phyloP scores from a whole-genome alignment of 805 yeast species.

The Metschnikowia lochheadii region DNA sequence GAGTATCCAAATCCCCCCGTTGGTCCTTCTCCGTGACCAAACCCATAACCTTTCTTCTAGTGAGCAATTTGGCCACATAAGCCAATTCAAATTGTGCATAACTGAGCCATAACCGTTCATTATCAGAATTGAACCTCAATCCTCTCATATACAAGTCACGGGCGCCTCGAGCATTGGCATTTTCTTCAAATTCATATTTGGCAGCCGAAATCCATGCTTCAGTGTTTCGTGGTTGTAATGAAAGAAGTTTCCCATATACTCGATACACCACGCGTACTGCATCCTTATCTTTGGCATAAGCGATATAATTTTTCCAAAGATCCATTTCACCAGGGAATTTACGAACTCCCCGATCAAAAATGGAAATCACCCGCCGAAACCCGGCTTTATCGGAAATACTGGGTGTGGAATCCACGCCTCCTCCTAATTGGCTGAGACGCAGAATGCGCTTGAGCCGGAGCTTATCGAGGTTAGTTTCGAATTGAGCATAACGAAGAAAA shows the following conservation, averaged over 20 bases:
- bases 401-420: constrained; percentile 55
- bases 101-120: constrained; percentile 70
- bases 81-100: constrained; percentile 86
- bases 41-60: constrained; percentile 79
- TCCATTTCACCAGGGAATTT: constrained; percentile 73
- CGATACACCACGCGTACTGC: constrained; percentile 70
- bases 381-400: constrained; percentile 87
- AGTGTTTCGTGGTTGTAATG: constrained; percentile 85
- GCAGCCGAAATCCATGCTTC: constrained; percentile 95
- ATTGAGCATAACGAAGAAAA: constrained; percentile 72
- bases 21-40: constrained; percentile 73
- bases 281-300: constrained; percentile 61
- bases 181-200: constrained; percentile 83
- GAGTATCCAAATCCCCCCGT: constrained; percentile 38
- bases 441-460: constrained; percentile 67
- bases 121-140: constrained; percentile 75
- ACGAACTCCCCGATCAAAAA: constrained; percentile 77
- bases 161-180: constrained; percentile 85
- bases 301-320: constrained; percentile 75
- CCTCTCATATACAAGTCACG: constrained; percentile 82
- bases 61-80: constrained; percentile 76
- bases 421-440: constrained; percentile 53
- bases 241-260: constrained; percentile 72
- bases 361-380: constrained; percentile 70
- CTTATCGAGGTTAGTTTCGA: constrained; percentile 74